Percentiles rank a stretch among this genome's conserved stretches.
These are phyloP conservation scores for Linum usitatissimum DNA, from an alignment of 345 rosid species.

Conservation along the genomic window DNA sequence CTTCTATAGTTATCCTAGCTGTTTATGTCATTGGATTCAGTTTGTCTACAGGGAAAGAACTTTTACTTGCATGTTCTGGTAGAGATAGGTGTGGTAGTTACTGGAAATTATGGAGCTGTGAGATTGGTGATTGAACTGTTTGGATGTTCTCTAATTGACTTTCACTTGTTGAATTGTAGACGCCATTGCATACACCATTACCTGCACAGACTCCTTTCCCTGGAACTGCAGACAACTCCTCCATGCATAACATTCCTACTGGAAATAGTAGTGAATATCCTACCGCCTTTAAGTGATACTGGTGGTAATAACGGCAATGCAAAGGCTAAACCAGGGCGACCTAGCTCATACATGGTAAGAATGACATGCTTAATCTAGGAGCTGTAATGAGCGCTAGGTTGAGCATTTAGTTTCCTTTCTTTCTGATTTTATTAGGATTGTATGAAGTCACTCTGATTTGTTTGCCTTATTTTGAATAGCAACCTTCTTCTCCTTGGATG, in stretches of 20 bases:
- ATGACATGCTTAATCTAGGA: background rate
- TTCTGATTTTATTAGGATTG: background rate
- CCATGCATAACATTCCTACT: conserved; percentile 75
- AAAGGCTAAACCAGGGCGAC: conserved; percentile 63
- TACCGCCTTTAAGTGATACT: conserved; percentile 55
- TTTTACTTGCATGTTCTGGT: background rate
- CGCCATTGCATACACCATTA: conserved; percentile 78
- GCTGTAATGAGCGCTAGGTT: background rate
- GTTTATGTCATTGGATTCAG: background rate
- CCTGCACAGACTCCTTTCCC: conserved; percentile 29
- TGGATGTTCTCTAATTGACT: background rate
- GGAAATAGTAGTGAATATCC: conserved; percentile 69
- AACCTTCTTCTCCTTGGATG: conserved; percentile 82
- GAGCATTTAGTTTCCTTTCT: background rate
- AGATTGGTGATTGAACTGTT: background rate
- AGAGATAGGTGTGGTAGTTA: background rate
- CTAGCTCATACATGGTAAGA: conserved; percentile 74
- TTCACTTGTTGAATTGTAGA: conserved; percentile 25
- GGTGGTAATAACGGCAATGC: conserved; percentile 27
- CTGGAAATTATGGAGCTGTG: background rate
- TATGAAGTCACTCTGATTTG: background rate
- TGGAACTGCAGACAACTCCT: conserved; percentile 59
- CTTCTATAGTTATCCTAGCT: background rate
- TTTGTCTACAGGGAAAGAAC: too few relatives aligned
- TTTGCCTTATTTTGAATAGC: conserved; percentile 31